These are phyloP conservation scores for Amphibolis antarctica DNA, from an alignment of 106 monocot genomes.

Conservation along the genomic window DNA sequence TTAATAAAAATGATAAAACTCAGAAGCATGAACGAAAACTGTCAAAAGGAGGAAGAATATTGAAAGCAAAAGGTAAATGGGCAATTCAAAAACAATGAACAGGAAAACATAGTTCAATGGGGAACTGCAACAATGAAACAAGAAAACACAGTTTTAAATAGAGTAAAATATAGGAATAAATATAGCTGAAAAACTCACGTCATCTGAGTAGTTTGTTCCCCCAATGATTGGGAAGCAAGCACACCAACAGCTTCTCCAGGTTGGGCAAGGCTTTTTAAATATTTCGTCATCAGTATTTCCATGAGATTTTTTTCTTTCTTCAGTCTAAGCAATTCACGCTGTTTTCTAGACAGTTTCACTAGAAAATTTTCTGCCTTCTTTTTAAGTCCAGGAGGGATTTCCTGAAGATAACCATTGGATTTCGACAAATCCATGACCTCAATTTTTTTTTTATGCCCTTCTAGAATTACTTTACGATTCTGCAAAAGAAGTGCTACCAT, in stretches of 20 bases:
- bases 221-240: constrained; percentile 86
- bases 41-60: no score
- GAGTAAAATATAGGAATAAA: not conserved
- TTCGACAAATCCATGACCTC: constrained; percentile 21
- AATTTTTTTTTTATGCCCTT: constrained; percentile 23
- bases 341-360: constrained; percentile 12
- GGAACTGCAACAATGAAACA: no score
- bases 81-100: no score
- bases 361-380: constrained; percentile 28
- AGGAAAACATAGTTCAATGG: no score
- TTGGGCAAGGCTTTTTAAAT: constrained; percentile 66
- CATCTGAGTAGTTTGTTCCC: constrained; percentile 99
- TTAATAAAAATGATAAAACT: no score
- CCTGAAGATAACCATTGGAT: constrained; percentile 37
- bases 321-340: constrained; percentile 10
- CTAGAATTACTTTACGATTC: constrained; percentile 49
- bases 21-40: no score
- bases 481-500: constrained; percentile 18
- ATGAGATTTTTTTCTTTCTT: constrained; percentile 39
- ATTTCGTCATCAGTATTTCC: constrained; percentile 67
- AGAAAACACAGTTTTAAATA: not conserved
- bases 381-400: constrained; percentile 37
- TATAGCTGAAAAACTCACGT: constrained; percentile 41
- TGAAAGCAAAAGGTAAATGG: no score
- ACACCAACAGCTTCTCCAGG: constrained; percentile 97